Evolutionary conservation across 2,329 filamentous ascomycete species (phyloP).

Genomic region (Coleophoma cylindrospora): DNA sequence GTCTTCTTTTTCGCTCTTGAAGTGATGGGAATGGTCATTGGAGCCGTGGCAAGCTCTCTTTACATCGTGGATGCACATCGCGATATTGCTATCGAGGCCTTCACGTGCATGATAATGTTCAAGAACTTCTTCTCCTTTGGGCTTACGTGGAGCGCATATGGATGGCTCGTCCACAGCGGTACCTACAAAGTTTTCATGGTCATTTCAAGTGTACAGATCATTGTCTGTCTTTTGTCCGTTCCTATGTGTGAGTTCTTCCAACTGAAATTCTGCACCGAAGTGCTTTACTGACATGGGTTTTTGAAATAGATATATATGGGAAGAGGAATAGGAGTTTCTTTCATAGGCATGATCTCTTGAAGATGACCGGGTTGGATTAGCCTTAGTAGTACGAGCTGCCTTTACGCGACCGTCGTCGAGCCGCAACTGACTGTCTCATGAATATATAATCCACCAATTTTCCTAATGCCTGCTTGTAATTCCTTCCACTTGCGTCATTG

Average conservation of each 20-base stretch:
- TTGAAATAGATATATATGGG: constrained; percentile 62
- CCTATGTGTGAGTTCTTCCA: constrained; percentile 64
- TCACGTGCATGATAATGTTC: constrained; percentile 86
- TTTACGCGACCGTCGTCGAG: neutral
- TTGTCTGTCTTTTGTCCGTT: constrained; percentile 68
- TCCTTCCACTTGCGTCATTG: neutral
- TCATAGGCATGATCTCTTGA: constrained; percentile 66
- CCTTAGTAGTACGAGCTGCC: neutral
- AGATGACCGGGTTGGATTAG: constrained; percentile 4
- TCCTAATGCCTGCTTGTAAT: too few species aligned
- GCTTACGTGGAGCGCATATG: constrained; percentile 76
- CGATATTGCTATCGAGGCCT: constrained; percentile 79
- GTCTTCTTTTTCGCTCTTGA: constrained; percentile 79
- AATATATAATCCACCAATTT: too few species aligned
- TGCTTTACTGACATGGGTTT: constrained; percentile 3
- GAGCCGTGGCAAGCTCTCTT: constrained; percentile 76
- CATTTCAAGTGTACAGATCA: constrained; percentile 73
- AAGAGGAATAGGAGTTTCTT: constrained; percentile 75
- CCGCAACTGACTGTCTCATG: too few species aligned
- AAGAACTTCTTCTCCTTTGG: constrained; percentile 92
- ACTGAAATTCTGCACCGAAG: neutral
- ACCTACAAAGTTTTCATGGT: constrained; percentile 59
- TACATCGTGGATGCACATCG: constrained; percentile 93
- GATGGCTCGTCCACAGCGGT: constrained; percentile 71
- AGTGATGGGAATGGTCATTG: constrained; percentile 87